A percentile compares a stretch with the other conserved stretches of the same genome.
These are phyloP conservation scores for Fusarium compactum DNA, from an alignment of 2,329 filamentous ascomycete genomes.

Conservation along the genomic window DNA sequence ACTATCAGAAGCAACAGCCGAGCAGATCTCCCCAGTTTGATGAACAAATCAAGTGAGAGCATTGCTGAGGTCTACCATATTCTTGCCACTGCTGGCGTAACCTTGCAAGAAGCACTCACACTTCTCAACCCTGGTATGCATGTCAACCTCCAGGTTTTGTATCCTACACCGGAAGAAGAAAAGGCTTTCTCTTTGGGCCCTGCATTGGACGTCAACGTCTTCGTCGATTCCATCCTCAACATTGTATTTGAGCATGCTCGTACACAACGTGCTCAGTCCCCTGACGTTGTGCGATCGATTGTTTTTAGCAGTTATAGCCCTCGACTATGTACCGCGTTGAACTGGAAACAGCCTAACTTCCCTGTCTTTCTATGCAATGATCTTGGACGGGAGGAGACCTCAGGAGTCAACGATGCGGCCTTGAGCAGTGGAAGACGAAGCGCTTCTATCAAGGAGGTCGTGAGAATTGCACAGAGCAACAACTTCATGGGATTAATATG, in stretches of 20 bases:
- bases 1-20: constrained; percentile 59
- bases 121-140: constrained; percentile 84
- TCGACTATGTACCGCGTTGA: constrained; percentile 90
- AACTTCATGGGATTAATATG: constrained; percentile 99
- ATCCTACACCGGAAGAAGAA: constrained; percentile 83
- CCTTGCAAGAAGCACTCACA: constrained; percentile 80
- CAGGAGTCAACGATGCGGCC: constrained; percentile 53
- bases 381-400: constrained; percentile 72
- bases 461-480: constrained; percentile 91
- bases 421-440: constrained; percentile 76
- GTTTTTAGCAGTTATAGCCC: constrained; percentile 96
- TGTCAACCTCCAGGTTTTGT: constrained; percentile 91
- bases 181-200: constrained; percentile 76
- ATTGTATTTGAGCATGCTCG: constrained; percentile 94
- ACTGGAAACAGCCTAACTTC: constrained; percentile 99
- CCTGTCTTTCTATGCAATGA: constrained; percentile 97
- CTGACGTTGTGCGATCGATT: constrained; percentile 83
- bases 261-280: constrained; percentile 68
- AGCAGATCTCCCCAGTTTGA: constrained; percentile 58
- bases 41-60: constrained; percentile 61
- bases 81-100: constrained; percentile 81
- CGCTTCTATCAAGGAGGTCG: constrained; percentile 93
- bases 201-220: constrained; percentile 84
- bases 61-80: constrained; percentile 77
- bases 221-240: constrained; percentile 84